These are phyloP conservation scores for Pachyrhizus erosus DNA, from an alignment of 306 rosid genomes.

Conservation along the genomic window DNA sequence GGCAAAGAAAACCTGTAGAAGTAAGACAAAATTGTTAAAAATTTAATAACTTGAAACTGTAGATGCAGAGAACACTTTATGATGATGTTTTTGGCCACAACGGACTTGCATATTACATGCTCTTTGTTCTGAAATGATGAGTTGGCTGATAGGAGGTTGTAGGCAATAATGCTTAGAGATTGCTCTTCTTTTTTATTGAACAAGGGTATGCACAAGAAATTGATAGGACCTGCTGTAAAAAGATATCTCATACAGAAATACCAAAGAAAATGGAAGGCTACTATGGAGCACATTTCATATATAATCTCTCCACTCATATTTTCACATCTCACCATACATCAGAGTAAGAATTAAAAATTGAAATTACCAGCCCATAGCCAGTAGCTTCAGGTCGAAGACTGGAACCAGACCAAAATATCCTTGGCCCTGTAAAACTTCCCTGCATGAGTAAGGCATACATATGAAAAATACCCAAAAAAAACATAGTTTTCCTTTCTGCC, in stretches of 20 bases:
- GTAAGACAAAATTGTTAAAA: conserved; percentile 45
- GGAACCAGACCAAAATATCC: conserved; percentile 99
- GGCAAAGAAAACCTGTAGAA: conserved; percentile 95
- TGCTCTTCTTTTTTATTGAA: neutral
- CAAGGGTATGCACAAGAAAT: conserved; percentile 18
- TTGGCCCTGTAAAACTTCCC: conserved; percentile 99
- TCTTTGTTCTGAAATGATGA: conserved; percentile 27
- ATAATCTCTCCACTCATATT: conserved; percentile 27
- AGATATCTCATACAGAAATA: conserved; percentile 16
- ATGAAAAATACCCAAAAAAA: conserved; percentile 49
- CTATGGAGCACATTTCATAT: conserved; percentile 1
- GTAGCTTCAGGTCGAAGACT: conserved; percentile 99
- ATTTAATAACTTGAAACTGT: conserved; percentile 25
- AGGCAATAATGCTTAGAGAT: neutral
- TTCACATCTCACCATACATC: conserved; percentile 30
- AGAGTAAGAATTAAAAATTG: conserved; percentile 43
- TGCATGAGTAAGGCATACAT: conserved; percentile 72
- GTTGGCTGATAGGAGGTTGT: conserved; percentile 22
- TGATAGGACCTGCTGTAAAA: conserved; percentile 14
- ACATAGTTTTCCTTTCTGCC: conserved; percentile 31
- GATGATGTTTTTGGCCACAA: neutral
- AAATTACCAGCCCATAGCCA: conserved; percentile 97
- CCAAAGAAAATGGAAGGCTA: conserved; percentile 9
- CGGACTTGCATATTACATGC: conserved; percentile 24
- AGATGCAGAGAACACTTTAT: neutral